Conservation (phyloP, 2,329 filamentous ascomycete species). For the Aspergillus ochraceoroseus region DNA sequence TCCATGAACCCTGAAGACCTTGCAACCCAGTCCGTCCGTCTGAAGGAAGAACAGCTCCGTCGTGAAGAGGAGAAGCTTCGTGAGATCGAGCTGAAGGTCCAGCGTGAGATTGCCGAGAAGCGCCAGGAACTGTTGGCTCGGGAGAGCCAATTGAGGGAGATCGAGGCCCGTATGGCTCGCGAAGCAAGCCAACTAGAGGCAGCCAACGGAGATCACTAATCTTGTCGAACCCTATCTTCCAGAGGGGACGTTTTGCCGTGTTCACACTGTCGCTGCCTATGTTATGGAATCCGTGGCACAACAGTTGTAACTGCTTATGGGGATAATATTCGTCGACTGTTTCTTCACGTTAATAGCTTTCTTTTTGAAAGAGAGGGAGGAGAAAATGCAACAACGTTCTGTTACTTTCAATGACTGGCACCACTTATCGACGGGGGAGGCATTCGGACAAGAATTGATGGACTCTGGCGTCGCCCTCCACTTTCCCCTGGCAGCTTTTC, state of each 20-base stretch:
- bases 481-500: slow-evolving; percentile 18
- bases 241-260: slow-evolving; percentile 25
- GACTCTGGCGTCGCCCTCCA: slow-evolving; percentile 19
- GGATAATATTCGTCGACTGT: slow-evolving; percentile 37
- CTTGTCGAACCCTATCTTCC: slow-evolving; percentile 27
- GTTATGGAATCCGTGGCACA: slow-evolving; percentile 35
- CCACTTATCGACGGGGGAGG: slow-evolving; percentile 15
- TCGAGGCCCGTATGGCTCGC: slow-evolving; percentile 94
- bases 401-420: slow-evolving; percentile 27
- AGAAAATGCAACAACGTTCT: slow-evolving; percentile 32
- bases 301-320: slow-evolving; percentile 36
- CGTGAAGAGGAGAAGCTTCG: slow-evolving; percentile 99
- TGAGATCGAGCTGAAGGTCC: slow-evolving; percentile 99
- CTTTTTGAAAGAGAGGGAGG: slow-evolving; percentile 26
- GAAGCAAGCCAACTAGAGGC: slow-evolving; percentile 56
- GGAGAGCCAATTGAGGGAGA: slow-evolving; percentile 97
- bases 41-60: slow-evolving; percentile 99
- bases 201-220: slow-evolving; percentile 37
- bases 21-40: slow-evolving; percentile 90
- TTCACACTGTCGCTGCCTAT: slow-evolving; percentile 35
- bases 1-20: slow-evolving; percentile 98
- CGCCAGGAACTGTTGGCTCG: slow-evolving; percentile 94
- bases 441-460: slow-evolving; percentile 14
- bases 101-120: slow-evolving; percentile 99
- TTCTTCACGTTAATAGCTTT: slow-evolving; percentile 42